Evolutionary conservation across 176 grass and related monocot genomes (phyloP).

Genomic region (Oryza brachyantha): DNA sequence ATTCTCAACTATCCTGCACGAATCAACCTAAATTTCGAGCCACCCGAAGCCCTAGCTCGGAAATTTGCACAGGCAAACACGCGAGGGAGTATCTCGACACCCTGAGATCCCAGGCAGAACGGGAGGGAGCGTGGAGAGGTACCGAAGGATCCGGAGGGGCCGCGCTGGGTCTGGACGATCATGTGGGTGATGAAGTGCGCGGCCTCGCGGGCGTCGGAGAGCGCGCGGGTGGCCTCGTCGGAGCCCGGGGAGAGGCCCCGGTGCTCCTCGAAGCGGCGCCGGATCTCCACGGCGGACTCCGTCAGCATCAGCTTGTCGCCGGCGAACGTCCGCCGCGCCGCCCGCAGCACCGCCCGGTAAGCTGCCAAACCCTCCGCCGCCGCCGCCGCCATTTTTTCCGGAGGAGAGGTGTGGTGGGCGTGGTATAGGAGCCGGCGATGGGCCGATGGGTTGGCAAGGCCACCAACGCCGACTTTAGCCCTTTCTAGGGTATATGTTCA

Average conservation of each 20-base stretch:
- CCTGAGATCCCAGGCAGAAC: conserved; percentile 17
- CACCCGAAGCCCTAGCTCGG: not conserved
- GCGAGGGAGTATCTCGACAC: not conserved
- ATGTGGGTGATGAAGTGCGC: conserved; percentile 85
- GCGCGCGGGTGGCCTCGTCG: conserved; percentile 55
- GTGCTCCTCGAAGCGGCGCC: conserved; percentile 79
- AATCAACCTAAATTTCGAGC: not conserved
- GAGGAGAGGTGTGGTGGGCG: too few species aligned
- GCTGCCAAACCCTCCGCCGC: conserved; percentile 27
- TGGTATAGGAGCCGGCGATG: too few species aligned
- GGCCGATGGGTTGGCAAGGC: too few species aligned
- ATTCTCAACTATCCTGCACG: not conserved
- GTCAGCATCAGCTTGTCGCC: conserved; percentile 77
- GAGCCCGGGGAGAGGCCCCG: conserved; percentile 50
- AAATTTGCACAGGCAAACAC: not conserved
- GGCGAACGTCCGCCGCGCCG: conserved; percentile 78
- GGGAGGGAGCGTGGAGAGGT: not conserved
- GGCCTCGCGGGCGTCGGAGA: conserved; percentile 58
- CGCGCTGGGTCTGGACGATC: conserved; percentile 85
- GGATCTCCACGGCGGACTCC: conserved; percentile 88
- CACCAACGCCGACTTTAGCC: too few species aligned
- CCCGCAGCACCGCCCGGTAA: conserved; percentile 74
- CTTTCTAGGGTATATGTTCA: too few species aligned
- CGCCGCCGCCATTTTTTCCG: too few species aligned
- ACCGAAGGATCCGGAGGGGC: conserved; percentile 72